Percentiles rank a stretch among this genome's conserved stretches.
Evolutionary conservation across 2,329 filamentous ascomycete genomes (phyloP).

Genomic region (Pseudogymnoascus pannorum): DNA sequence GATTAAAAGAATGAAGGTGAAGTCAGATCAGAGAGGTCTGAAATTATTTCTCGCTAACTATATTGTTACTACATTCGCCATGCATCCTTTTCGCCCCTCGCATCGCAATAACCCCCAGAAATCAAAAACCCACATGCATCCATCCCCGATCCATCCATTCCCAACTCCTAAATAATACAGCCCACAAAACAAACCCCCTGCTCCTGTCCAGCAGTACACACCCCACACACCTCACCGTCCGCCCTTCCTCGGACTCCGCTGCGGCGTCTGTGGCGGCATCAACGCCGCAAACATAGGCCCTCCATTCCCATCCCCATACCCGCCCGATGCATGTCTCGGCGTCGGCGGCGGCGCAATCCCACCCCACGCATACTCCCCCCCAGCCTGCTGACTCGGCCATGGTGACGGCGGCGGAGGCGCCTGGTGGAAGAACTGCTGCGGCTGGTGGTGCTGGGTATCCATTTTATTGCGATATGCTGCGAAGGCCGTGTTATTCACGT

Average conservation of each 20-base stretch:
- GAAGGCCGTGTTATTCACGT: conserved; percentile 45
- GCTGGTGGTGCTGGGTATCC: conserved; percentile 29
- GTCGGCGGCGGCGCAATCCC: conserved; percentile 22
- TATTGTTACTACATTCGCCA: too few species aligned
- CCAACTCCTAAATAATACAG: not conserved
- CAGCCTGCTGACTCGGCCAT: not conserved
- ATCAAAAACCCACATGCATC: not conserved
- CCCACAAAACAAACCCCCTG: not conserved
- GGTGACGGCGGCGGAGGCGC: conserved; percentile 11
- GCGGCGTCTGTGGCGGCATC: conserved; percentile 25
- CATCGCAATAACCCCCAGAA: not conserved
- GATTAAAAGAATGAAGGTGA: too few species aligned
- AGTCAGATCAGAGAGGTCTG: too few species aligned
- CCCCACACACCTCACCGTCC: not conserved
- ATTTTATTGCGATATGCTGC: conserved; percentile 27
- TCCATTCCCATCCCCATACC: conserved; percentile 15
- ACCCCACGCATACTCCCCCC: conserved; percentile 23
- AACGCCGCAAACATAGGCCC: conserved; percentile 20
- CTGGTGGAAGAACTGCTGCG: conserved; percentile 21
- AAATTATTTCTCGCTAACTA: too few species aligned
- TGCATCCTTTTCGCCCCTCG: not conserved
- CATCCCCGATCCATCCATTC: too few species aligned
- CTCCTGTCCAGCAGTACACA: conserved; percentile 1
- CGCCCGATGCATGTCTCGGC: conserved; percentile 17
- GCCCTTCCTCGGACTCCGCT: conserved; percentile 25